Conservation (phyloP, 163 green algal species). For the Picocystis sp. region DNA sequence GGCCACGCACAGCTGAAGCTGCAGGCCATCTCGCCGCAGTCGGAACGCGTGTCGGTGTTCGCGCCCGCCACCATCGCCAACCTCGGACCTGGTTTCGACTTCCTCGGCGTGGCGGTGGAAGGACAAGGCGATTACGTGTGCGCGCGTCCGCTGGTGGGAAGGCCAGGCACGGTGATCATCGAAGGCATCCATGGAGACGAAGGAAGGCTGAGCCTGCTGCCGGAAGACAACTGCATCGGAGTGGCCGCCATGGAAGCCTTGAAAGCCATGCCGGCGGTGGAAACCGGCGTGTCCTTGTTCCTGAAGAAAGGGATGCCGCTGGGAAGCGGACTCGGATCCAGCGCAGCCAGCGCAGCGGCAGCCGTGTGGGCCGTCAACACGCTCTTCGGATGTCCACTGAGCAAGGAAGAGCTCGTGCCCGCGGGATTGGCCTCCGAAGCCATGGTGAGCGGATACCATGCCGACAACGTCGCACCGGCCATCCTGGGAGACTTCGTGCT, state of each 20-base stretch:
- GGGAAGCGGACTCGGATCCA: slow-evolving; percentile 82
- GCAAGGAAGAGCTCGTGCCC: slow-evolving; percentile 59
- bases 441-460: slow-evolving; percentile 85
- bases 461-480: slow-evolving; percentile 88
- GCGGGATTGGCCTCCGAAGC: slow-evolving; percentile 70
- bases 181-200: slow-evolving; percentile 72
- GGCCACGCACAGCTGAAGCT: too few species aligned
- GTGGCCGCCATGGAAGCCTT: slow-evolving; percentile 68
- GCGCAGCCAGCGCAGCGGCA: slow-evolving; percentile 75
- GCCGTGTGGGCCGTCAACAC: slow-evolving; percentile 75
- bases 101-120: slow-evolving; percentile 91
- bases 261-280: slow-evolving; percentile 45
- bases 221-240: slow-evolving; percentile 69
- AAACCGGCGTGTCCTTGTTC: slow-evolving; percentile 42
- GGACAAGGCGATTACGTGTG: slow-evolving; percentile 66
- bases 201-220: slow-evolving; percentile 57
- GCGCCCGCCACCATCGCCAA: slow-evolving; percentile 92
- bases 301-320: slow-evolving; percentile 80
- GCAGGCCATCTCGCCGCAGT: too few species aligned
- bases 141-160: slow-evolving; percentile 23
- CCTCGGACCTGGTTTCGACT: slow-evolving; percentile 94
- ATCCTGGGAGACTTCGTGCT: slow-evolving; percentile 90
- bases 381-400: slow-evolving; percentile 70
- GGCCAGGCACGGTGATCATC: slow-evolving; percentile 62
- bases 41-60: slow-evolving; percentile 41